Evolutionary conservation across 2,329 filamentous ascomycete species (phyloP).

Genomic region (Ophiostoma himal-ulmi): DNA sequence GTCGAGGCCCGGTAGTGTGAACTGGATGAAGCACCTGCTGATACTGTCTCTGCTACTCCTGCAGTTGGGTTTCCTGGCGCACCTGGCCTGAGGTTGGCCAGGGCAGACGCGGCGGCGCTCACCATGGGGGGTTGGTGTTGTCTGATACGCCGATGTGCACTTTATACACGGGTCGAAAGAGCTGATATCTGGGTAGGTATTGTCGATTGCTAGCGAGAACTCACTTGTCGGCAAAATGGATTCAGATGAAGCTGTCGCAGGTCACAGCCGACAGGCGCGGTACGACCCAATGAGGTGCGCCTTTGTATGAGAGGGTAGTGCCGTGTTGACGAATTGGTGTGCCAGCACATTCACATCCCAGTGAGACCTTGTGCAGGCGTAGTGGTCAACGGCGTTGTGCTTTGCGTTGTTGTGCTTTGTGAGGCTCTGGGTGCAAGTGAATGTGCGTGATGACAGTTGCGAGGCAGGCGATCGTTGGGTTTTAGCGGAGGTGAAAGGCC

Average conservation of each 20-base stretch:
- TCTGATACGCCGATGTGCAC: background rate
- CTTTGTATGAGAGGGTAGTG: background rate
- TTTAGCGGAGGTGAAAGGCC: background rate
- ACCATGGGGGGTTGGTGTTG: slow-evolving; percentile 12
- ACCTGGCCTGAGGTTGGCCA: slow-evolving; percentile 21
- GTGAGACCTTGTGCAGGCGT: background rate
- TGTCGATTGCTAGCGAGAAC: background rate
- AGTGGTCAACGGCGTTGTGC: background rate
- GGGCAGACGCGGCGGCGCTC: slow-evolving; percentile 18
- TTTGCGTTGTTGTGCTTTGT: background rate
- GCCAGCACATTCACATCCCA: background rate
- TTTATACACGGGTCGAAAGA: background rate
- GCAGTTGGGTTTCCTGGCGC: slow-evolving; percentile 16
- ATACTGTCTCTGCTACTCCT: background rate
- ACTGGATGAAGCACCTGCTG: background rate
- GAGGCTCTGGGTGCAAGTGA: background rate
- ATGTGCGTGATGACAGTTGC: background rate
- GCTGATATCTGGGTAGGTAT: background rate
- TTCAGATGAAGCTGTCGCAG: slow-evolving; percentile 9
- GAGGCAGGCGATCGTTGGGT: background rate
- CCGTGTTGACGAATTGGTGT: background rate
- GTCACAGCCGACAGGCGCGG: background rate
- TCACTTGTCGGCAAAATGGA: background rate
- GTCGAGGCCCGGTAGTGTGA: background rate
- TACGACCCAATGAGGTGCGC: background rate